Conservation (phyloP, 495 filamentous ascomycete species). For the Opeltia flavorubescens region DNA sequence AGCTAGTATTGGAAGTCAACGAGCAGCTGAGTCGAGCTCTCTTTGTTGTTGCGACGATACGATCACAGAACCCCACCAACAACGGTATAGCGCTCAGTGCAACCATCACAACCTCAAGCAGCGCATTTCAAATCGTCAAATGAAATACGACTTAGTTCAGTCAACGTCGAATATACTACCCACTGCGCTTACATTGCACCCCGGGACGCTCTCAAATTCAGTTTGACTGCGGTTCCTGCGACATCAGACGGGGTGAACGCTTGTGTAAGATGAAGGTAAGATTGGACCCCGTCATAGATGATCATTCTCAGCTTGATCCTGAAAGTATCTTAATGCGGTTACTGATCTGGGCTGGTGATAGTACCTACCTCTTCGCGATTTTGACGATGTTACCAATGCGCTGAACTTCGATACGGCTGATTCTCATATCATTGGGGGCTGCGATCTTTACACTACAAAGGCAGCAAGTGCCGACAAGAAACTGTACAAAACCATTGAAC, state of each 20-base stretch:
- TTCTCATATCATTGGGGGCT: slow-evolving; percentile 76
- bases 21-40: slow-evolving; percentile 3
- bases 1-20: slow-evolving; percentile 18
- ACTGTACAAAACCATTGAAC: slow-evolving; percentile 86
- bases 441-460: slow-evolving; percentile 95
- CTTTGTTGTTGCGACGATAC: neutral
- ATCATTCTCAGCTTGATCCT: too few relatives aligned
- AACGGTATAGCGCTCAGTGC: neutral
- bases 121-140: neutral
- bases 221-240: too few relatives aligned
- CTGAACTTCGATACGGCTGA: slow-evolving; percentile 90
- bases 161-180: too few relatives aligned
- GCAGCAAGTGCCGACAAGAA: slow-evolving; percentile 90
- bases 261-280: neutral
- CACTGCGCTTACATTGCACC: too few relatives aligned
- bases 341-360: slow-evolving; percentile 21
- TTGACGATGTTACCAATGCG: slow-evolving; percentile 76
- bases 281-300: too few relatives aligned
- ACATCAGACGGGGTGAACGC: too few relatives aligned
- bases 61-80: neutral
- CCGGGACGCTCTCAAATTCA: too few relatives aligned
- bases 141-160: neutral
- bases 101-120: neutral
- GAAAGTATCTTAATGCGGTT: slow-evolving; percentile 11
- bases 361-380: slow-evolving; percentile 82